Evolutionary conservation across 2,329 filamentous ascomycete genomes (phyloP).

Genomic region (Diplodia corticola): DNA sequence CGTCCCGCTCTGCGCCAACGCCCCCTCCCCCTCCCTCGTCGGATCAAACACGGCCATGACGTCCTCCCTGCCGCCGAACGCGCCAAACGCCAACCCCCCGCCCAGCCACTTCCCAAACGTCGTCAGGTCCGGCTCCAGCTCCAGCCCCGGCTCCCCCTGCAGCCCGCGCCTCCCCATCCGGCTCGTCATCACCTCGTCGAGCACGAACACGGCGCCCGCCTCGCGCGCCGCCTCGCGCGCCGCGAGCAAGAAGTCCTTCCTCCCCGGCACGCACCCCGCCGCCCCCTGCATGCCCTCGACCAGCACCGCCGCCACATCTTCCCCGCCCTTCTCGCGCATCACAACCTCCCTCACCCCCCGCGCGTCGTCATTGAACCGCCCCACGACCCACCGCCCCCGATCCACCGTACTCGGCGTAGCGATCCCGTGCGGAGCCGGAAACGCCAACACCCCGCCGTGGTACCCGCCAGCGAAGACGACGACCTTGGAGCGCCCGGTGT

Average conservation of each 20-base stretch:
- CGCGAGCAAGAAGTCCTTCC: conserved; percentile 52
- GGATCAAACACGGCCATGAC: conserved; percentile 63
- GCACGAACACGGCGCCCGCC: conserved; percentile 60
- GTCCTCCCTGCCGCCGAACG: conserved; percentile 61
- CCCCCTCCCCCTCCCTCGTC: conserved; percentile 36
- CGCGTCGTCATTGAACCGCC: conserved; percentile 63
- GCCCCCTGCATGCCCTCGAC: conserved; percentile 67
- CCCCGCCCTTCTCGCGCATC: conserved; percentile 44
- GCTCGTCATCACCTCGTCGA: conserved; percentile 73
- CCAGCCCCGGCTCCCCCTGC: conserved; percentile 38
- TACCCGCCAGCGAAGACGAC: conserved; percentile 55
- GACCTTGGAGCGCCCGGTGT: conserved; percentile 49
- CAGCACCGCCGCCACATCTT: conserved; percentile 62
- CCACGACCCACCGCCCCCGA: conserved; percentile 58
- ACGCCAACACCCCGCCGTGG: conserved; percentile 57
- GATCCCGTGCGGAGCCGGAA: conserved; percentile 40
- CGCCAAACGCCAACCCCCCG: conserved; percentile 66
- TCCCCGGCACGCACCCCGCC: conserved; percentile 58
- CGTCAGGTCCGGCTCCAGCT: conserved; percentile 60
- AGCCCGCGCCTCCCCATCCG: conserved; percentile 57
- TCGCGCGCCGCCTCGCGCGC: conserved; percentile 52
- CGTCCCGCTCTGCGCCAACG: conserved; percentile 60
- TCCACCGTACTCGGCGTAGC: conserved; percentile 54
- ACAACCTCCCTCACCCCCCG: conserved; percentile 46
- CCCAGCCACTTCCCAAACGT: conserved; percentile 68